Conservation (phyloP, 2,329 filamentous ascomycete species). For the Triangularia verruculosa region DNA sequence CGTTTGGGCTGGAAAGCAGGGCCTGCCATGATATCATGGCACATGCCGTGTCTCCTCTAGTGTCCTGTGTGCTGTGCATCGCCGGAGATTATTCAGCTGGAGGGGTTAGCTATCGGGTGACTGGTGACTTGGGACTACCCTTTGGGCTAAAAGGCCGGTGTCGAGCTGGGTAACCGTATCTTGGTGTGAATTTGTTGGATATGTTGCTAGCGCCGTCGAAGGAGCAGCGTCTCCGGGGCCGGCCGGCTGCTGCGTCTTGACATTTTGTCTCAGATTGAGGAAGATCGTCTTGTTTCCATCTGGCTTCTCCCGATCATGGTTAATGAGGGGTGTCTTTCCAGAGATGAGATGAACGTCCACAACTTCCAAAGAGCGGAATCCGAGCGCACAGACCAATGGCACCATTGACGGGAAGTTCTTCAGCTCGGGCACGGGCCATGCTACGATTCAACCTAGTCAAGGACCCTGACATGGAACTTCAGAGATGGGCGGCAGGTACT, state of each 20-base stretch:
- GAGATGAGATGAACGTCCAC: background rate
- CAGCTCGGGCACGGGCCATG: background rate
- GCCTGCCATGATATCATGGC: slow-evolving; percentile 17
- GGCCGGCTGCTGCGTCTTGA: background rate
- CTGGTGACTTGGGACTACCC: background rate
- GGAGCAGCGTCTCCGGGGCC: background rate
- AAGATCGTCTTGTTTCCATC: background rate
- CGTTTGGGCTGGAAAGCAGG: background rate
- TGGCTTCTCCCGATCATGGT: background rate
- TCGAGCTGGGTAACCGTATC: background rate
- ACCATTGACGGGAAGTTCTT: background rate
- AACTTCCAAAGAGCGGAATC: background rate
- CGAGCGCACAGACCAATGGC: background rate
- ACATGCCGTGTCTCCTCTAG: background rate
- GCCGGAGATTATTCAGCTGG: slow-evolving; percentile 15
- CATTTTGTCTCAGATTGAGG: background rate
- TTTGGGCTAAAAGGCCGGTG: background rate
- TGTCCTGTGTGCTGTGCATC: background rate
- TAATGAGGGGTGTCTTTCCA: background rate
- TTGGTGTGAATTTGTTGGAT: background rate
- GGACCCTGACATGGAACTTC: background rate
- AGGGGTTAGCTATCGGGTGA: background rate
- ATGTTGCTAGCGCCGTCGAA: background rate
- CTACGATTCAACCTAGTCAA: background rate
- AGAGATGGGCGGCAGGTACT: too few relatives aligned